A percentile compares a stretch with the other conserved stretches of the same genome.
Evolutionary conservation across 208 protist genomes (phyloP).

Genomic region (Leishmania arabica): DNA sequence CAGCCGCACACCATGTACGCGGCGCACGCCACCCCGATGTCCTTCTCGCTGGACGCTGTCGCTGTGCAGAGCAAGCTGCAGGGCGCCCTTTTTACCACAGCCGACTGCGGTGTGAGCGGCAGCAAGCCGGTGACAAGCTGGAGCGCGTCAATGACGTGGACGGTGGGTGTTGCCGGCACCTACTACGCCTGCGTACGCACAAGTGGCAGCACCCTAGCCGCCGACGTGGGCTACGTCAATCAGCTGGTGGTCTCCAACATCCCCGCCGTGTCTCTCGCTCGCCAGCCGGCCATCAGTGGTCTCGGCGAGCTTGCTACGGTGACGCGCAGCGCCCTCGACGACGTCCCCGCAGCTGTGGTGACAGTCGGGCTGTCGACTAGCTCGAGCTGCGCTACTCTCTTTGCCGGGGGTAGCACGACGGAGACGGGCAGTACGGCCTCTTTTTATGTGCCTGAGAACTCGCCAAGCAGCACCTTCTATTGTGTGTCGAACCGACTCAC

Average conservation of each 20-base stretch:
- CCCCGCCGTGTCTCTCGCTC: constrained; percentile 39
- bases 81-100: constrained; percentile 35
- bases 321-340: constrained; percentile 29
- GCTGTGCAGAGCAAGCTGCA: constrained; percentile 20
- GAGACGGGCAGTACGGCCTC: constrained; percentile 29
- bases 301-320: constrained; percentile 48
- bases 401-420: constrained; percentile 36
- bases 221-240: constrained; percentile 33
- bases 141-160: constrained; percentile 35
- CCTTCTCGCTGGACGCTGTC: constrained; percentile 46
- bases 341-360: constrained; percentile 28
- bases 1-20: constrained; percentile 68
- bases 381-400: constrained; percentile 31
- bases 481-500: constrained; percentile 61
- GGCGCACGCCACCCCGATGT: constrained; percentile 44
- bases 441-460: constrained; percentile 47
- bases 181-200: constrained; percentile 71
- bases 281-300: constrained; percentile 41
- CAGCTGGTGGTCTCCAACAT: constrained; percentile 41
- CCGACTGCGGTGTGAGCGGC: constrained; percentile 20
- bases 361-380: constrained; percentile 51
- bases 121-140: constrained; percentile 25
- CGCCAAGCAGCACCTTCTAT: constrained; percentile 30
- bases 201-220: neutral
- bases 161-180: constrained; percentile 34